A percentile compares a stretch with the other conserved stretches of the same genome.
These are phyloP conservation scores for Fonsecaea pedrosoi DNA, from an alignment of 2,329 filamentous ascomycete species.

Conservation along the genomic window DNA sequence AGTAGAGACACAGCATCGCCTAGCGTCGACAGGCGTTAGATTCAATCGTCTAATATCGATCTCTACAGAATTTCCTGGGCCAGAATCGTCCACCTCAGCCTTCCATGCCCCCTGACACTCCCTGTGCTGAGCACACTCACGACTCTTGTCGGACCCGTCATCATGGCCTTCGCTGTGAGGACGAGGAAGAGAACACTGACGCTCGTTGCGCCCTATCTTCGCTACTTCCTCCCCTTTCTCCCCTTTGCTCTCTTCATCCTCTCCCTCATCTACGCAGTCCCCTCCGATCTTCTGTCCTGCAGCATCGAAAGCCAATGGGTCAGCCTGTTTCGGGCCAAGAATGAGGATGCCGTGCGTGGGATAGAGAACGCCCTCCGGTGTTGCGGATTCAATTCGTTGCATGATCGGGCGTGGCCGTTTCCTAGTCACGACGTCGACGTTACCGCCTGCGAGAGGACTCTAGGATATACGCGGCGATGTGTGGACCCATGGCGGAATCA, in stretches of 20 bases:
- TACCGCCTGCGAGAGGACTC: constrained; percentile 44
- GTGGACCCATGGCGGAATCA: constrained; percentile 43
- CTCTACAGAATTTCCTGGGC: constrained; percentile 25
- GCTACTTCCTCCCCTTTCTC: constrained; percentile 33
- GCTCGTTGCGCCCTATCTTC: background rate
- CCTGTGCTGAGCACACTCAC: constrained; percentile 17
- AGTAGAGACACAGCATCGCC: background rate
- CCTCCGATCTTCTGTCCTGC: constrained; percentile 41
- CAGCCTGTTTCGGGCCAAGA: constrained; percentile 43
- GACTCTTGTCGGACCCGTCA: constrained; percentile 4
- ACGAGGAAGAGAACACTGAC: background rate
- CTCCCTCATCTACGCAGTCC: constrained; percentile 43
- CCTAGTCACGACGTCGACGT: constrained; percentile 44
- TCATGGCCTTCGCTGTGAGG: background rate
- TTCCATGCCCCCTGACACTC: constrained; percentile 23
- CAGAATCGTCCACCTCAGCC: constrained; percentile 6
- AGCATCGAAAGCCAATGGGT: constrained; percentile 46
- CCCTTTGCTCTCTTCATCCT: constrained; percentile 43
- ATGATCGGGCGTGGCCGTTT: constrained; percentile 49
- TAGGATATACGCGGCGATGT: constrained; percentile 45
- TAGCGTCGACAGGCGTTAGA: background rate
- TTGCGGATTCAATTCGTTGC: constrained; percentile 47
- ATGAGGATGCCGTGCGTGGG: constrained; percentile 43
- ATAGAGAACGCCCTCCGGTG: constrained; percentile 47
- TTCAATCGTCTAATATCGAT: constrained; percentile 17